Evolutionary conservation across 345 rosid genomes (phyloP).

Genomic region (Brassica incana): DNA sequence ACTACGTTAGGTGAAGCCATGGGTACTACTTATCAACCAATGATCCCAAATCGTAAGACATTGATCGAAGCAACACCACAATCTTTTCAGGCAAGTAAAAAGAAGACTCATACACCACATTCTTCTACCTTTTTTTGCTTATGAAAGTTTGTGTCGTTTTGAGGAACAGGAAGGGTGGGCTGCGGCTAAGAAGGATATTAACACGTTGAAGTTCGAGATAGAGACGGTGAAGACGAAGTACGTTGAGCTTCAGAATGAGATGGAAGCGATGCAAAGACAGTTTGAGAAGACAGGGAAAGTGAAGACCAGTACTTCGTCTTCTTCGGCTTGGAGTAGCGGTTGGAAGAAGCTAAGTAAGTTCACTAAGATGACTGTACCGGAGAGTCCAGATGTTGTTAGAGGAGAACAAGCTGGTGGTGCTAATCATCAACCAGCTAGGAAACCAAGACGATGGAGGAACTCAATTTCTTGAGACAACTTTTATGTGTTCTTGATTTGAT

Average conservation of each 20-base stretch:
- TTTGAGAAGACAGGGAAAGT: constrained; percentile 74
- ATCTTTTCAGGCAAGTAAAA: constrained; percentile 69
- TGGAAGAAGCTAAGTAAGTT: constrained; percentile 94
- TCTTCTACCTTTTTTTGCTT: background rate
- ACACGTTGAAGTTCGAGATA: constrained; percentile 87
- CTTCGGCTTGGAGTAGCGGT: constrained; percentile 73
- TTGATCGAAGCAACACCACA: constrained; percentile 85
- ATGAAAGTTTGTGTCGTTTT: background rate
- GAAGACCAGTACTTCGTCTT: constrained; percentile 55
- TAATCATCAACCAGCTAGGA: constrained; percentile 55
- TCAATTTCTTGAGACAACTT: constrained; percentile 63
- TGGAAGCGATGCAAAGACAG: constrained; percentile 85
- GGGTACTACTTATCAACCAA: background rate
- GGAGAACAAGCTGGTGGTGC: constrained; percentile 49
- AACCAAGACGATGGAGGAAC: constrained; percentile 94
- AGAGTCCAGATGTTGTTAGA: constrained; percentile 55
- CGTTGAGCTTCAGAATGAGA: constrained; percentile 79
- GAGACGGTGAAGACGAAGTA: constrained; percentile 83
- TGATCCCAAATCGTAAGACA: constrained; percentile 76
- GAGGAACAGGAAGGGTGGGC: constrained; percentile 71
- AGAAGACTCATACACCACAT: background rate
- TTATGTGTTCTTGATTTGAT: constrained; percentile 35
- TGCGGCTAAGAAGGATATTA: constrained; percentile 86
- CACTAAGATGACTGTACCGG: constrained; percentile 62
- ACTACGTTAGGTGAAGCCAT: background rate